phyloP scores from a whole-genome alignment of 2,329 filamentous ascomycete species.

The Polytolypa hystricis region DNA sequence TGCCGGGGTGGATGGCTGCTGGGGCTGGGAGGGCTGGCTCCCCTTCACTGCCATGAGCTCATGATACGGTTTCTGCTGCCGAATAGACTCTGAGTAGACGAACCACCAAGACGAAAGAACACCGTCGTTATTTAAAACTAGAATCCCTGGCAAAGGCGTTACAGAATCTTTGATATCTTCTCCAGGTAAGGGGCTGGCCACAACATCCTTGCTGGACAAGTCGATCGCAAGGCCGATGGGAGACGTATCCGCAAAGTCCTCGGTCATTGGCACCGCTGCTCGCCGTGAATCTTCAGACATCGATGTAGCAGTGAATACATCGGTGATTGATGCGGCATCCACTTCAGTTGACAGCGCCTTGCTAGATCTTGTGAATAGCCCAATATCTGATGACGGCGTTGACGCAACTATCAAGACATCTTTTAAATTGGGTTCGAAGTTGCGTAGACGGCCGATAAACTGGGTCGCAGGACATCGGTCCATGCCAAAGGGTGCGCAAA shows the following conservation, averaged over 20 bases:
- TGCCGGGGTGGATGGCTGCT: constrained; percentile 12
- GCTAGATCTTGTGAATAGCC: constrained; percentile 64
- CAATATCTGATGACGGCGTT: constrained; percentile 68
- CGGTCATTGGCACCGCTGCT: constrained; percentile 63
- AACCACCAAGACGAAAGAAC: constrained; percentile 82
- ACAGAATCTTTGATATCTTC: constrained; percentile 71
- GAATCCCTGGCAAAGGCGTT: constrained; percentile 69
- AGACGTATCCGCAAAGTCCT: constrained; percentile 56
- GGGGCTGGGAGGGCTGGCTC: constrained; percentile 22
- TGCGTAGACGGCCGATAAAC: constrained; percentile 62
- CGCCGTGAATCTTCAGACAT: constrained; percentile 62
- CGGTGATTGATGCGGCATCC: constrained; percentile 47
- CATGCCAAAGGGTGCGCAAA: constrained; percentile 60
- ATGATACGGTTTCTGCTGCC: constrained; percentile 59
- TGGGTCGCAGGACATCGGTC: constrained; percentile 61
- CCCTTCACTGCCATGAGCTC: constrained; percentile 44
- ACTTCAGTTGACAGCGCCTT: constrained; percentile 52
- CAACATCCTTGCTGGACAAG: constrained; percentile 68
- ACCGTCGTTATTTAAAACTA: constrained; percentile 82
- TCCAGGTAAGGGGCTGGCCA: constrained; percentile 63
- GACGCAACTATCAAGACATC: constrained; percentile 76
- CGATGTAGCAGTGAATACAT: constrained; percentile 63
- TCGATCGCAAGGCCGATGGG: constrained; percentile 73
- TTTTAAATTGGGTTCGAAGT: constrained; percentile 68
- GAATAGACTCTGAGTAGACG: constrained; percentile 77